Conservation (phyloP, 129 eudicot species). For the Centella asiatica region DNA sequence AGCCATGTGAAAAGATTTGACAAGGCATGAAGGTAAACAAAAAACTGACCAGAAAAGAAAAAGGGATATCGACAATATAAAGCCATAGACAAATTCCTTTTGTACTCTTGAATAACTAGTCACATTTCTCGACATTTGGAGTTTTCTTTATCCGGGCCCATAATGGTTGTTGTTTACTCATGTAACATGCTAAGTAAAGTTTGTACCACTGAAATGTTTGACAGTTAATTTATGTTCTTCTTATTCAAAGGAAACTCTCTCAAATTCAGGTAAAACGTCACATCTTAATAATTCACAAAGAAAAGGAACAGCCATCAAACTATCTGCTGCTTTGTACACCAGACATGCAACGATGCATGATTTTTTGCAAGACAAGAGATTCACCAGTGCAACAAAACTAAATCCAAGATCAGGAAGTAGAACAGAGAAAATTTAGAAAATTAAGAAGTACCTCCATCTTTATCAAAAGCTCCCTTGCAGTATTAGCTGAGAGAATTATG, state of each 20-base stretch:
- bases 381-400: background rate
- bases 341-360: background rate
- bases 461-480: slow-evolving; percentile 63
- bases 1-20: too few species aligned
- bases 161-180: too few species aligned
- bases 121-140: too few species aligned
- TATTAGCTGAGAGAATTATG: slow-evolving; percentile 76
- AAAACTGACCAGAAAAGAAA: too few species aligned
- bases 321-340: too few species aligned
- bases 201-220: background rate
- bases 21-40: too few species aligned
- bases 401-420: background rate
- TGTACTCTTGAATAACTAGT: too few species aligned
- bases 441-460: slow-evolving; percentile 69
- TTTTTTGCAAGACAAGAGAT: background rate
- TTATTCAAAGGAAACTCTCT: background rate
- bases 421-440: background rate
- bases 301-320: background rate
- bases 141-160: too few species aligned
- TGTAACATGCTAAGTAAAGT: slow-evolving; percentile 1
- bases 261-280: background rate
- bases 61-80: background rate
- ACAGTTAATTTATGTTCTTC: background rate
- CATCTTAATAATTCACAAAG: background rate
- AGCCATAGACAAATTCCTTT: too few species aligned